A percentile compares a stretch with the other conserved stretches of the same genome.
Conservation (phyloP, 2,329 filamentous ascomycete genomes). For the Oidium heveae region DNA sequence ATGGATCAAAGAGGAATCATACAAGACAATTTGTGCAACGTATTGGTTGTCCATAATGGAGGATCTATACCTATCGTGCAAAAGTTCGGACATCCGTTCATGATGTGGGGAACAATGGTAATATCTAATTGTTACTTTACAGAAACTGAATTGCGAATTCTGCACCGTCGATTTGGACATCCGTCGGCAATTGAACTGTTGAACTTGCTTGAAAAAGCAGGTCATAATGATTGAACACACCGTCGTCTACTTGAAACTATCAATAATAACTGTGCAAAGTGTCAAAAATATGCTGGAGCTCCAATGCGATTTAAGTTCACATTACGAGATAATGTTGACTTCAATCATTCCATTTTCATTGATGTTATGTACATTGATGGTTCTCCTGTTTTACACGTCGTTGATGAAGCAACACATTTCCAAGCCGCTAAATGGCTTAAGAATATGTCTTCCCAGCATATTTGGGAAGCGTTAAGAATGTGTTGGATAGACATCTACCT, state of each 20-base stretch:
- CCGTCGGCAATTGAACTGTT: not conserved
- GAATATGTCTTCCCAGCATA: not conserved
- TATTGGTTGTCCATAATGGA: not conserved
- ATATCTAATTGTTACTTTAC: not conserved
- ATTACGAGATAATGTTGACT: not conserved
- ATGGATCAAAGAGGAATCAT: not conserved
- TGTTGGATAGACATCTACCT: not conserved
- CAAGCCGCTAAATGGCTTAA: not conserved
- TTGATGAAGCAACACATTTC: not conserved
- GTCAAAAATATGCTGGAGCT: not conserved
- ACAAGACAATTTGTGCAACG: not conserved
- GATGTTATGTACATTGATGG: not conserved
- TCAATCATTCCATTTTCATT: not conserved
- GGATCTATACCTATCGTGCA: not conserved
- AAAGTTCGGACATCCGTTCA: not conserved
- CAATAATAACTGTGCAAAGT: not conserved
- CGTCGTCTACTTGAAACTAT: not conserved
- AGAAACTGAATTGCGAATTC: not conserved
- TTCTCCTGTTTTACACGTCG: not conserved
- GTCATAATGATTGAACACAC: not conserved
- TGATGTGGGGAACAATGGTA: not conserved
- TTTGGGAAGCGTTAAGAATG: not conserved
- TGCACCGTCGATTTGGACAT: not conserved
- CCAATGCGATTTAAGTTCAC: slow-evolving; percentile 1
- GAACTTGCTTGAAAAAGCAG: not conserved